Percentiles rank a stretch among this genome's conserved stretches.
Evolutionary conservation across 2,329 filamentous ascomycete species (phyloP).

Genomic region (Penicillium sp.): DNA sequence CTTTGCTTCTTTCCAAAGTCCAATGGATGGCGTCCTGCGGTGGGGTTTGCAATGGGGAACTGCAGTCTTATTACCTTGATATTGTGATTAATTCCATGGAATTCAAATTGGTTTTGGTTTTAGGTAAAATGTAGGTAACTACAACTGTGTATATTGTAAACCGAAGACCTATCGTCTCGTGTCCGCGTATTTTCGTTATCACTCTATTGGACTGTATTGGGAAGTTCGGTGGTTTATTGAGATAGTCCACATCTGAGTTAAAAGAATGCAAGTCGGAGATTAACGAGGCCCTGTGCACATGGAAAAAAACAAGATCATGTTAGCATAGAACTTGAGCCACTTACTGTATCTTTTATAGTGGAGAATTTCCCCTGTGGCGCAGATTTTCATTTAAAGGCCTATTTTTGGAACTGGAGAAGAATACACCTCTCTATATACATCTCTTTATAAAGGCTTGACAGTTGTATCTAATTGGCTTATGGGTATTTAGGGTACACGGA

Average conservation of each 20-base stretch:
- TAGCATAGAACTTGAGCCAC: no score
- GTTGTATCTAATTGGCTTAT: no score
- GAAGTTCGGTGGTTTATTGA: no score
- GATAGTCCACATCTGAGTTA: no score
- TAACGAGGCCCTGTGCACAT: no score
- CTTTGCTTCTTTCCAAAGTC: conserved; percentile 25
- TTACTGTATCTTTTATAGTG: background rate
- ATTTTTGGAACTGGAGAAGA: background rate
- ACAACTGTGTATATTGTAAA: background rate
- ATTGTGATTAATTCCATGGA: conserved; percentile 14
- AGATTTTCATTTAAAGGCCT: conserved; percentile 1
- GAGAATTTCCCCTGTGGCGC: conserved; percentile 8
- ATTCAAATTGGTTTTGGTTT: conserved; percentile 20
- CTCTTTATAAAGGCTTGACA: no score
- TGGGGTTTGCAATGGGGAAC: conserved; percentile 35
- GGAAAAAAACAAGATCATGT: no score
- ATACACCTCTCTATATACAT: background rate
- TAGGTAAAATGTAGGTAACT: no score
- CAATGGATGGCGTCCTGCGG: conserved; percentile 38
- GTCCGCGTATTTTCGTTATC: no score
- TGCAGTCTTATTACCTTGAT: conserved; percentile 16
- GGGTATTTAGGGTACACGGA: no score
- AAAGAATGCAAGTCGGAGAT: no score
- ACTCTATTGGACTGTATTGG: no score
- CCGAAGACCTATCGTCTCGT: background rate